phyloP scores from a whole-genome alignment of 78 protist genomes.

The Dictyostelium intermedium region DNA sequence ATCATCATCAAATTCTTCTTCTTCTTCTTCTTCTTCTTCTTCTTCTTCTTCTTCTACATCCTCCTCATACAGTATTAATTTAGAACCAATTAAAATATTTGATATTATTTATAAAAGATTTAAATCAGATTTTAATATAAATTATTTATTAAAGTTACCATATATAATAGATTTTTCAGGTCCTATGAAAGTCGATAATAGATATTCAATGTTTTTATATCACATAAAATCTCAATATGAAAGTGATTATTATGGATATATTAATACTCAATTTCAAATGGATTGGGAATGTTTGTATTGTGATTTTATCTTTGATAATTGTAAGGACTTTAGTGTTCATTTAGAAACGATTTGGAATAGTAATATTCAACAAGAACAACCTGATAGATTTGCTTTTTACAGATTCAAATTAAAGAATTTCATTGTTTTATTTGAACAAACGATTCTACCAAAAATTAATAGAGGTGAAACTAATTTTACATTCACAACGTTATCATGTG shows the following conservation, averaged over 20 bases:
- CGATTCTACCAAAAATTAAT: neutral
- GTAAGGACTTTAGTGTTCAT: neutral
- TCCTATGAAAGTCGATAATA: neutral
- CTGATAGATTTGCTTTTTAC: no score
- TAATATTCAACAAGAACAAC: no score
- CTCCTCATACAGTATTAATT: no score
- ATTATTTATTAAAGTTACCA: neutral
- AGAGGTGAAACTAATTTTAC: neutral
- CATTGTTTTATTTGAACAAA: neutral
- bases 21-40: neutral
- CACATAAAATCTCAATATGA: neutral
- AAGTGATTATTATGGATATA: neutral
- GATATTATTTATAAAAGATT: neutral
- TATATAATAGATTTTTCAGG: neutral
- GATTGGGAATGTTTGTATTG: neutral
- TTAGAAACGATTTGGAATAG: neutral
- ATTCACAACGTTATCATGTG: neutral
- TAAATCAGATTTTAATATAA: neutral
- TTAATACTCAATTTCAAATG: neutral
- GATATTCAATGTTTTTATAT: neutral
- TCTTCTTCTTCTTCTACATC: no score
- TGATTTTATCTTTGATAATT: neutral
- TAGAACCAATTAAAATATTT: neutral
- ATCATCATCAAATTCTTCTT: neutral
- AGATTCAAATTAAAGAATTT: neutral